phyloP scores from a whole-genome alignment of 345 rosid species.

The Moricandia arvensis region DNA sequence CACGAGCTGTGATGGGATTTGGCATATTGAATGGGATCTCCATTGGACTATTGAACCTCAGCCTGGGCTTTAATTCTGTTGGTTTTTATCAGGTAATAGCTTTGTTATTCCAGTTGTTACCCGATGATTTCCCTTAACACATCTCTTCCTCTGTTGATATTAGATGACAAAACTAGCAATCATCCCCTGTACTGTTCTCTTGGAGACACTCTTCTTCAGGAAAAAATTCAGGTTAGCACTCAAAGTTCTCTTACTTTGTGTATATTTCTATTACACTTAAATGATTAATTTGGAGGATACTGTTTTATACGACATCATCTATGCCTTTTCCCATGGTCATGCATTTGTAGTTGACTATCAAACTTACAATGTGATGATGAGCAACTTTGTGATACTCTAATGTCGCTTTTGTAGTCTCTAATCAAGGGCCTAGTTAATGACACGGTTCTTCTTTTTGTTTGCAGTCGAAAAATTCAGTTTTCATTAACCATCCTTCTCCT shows the following conservation, averaged over 20 bases:
- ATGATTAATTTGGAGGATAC: constrained; percentile 15
- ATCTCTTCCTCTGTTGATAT: constrained; percentile 24
- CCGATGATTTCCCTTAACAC: constrained; percentile 5
- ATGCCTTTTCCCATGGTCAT: not conserved
- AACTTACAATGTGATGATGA: too few relatives aligned
- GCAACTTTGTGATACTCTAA: too few relatives aligned
- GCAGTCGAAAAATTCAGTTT: constrained; percentile 88
- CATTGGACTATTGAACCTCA: constrained; percentile 93
- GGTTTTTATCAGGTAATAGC: constrained; percentile 93
- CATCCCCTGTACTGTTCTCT: constrained; percentile 94
- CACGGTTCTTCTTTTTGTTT: constrained; percentile 19
- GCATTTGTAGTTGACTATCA: not conserved
- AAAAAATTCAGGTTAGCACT: constrained; percentile 82
- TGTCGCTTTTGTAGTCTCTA: constrained; percentile 11
- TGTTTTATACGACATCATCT: not conserved
- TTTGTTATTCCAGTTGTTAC: constrained; percentile 9
- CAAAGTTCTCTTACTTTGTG: not conserved
- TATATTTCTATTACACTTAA: not conserved
- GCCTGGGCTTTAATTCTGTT: constrained; percentile 98
- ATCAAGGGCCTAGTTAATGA: constrained; percentile 13
- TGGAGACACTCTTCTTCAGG: constrained; percentile 98
- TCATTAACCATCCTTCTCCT: constrained; percentile 80
- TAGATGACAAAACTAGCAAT: constrained; percentile 99
- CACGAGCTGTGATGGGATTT: constrained; percentile 99
- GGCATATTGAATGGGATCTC: constrained; percentile 97